Base-by-base conservation (phyloP, 2,329 filamentous ascomycete species). In the Aspergillus candidus region DNA sequence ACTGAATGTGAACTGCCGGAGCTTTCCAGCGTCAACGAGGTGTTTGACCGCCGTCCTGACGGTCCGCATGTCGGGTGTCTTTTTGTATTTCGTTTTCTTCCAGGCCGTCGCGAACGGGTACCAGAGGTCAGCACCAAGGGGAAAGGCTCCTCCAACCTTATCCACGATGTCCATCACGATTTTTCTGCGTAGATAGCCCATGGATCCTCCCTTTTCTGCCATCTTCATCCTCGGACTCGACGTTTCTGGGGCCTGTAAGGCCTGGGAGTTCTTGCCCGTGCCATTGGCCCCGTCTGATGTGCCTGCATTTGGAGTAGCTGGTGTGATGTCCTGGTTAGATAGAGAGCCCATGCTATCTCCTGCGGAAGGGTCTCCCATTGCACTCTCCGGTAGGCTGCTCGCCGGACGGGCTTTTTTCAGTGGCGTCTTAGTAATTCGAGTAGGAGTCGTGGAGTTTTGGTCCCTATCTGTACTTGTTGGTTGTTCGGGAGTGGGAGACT, bases 131-230 rank as follows among this genome's bases (percentile, higher is more conserved):
- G 66, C 67, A 17, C 76, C 72, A 32, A 74, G 69, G 3, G 79
- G 77, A 41, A 76, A 80, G 3, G 76, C 72, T 6, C 80, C 80
- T 36, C 70, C 69, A 43, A 74, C 75, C 38, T 71, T 68, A 35
- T 75, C 65, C 11, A 82, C 55, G 32, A 82, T 73, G 18, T 78
- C 70, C 56, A 78, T 60, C 3, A 82, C 64, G 27, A 81, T 74
- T 13, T 71, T 71, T 41, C 66, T 69, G 27, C 75, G 69, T 32
- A 72, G 59, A 36, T 70, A 56, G 15, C 62, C 63, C 32, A 76
- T 59, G 2, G 69, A 71, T 10, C 75, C 75, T 22, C 65, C 67
- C 42, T 55, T 60, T 40, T 51, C 66, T 36, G 48, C 35, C 32
- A 31, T 40, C 43, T 41, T 51, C 50, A 17, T 13, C 13, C 14